phyloP scores from a whole-genome alignment of 108 stramenopile species.

The Aurantiochytrium sp. region DNA sequence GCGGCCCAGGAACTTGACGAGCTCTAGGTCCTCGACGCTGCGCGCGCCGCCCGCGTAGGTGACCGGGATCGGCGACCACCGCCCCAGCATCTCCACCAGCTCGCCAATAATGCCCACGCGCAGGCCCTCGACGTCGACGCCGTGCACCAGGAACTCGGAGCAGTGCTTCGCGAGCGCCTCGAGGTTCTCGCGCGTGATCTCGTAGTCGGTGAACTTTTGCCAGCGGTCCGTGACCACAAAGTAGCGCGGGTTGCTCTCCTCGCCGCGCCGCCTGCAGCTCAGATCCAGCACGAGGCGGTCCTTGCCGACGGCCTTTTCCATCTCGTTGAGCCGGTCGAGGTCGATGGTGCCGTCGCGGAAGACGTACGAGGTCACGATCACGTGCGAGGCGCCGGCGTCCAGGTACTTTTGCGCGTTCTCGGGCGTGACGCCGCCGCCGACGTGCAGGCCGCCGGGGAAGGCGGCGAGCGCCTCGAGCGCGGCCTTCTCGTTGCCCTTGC shows the following conservation, averaged over 20 bases:
- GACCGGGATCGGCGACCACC: conserved; percentile 75
- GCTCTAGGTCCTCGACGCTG: conserved; percentile 75
- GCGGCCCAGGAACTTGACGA: conserved; percentile 73
- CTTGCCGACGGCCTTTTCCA: conserved; percentile 67
- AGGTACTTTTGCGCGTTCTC: conserved; percentile 77
- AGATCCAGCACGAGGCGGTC: conserved; percentile 89
- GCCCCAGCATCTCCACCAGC: conserved; percentile 77
- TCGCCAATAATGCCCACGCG: conserved; percentile 88
- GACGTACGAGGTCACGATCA: conserved; percentile 93
- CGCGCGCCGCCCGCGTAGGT: conserved; percentile 97
- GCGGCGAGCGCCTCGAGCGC: conserved; percentile 70
- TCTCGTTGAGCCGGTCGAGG: conserved; percentile 63
- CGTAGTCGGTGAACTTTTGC: conserved; percentile 84
- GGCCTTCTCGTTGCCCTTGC: conserved; percentile 78
- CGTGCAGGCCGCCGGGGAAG: conserved; percentile 81
- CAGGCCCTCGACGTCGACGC: conserved; percentile 95
- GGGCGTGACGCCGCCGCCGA: conserved; percentile 87
- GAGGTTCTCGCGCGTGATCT: conserved; percentile 65
- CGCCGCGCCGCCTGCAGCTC: conserved; percentile 69
- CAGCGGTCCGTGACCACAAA: conserved; percentile 87
- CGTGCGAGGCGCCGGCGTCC: conserved; percentile 79
- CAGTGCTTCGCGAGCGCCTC: conserved; percentile 69
- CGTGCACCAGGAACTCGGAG: conserved; percentile 93
- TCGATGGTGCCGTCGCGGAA: conserved; percentile 78
- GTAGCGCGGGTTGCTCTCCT: conserved; percentile 64